Percentiles rank a stretch among this genome's conserved stretches.
These are phyloP conservation scores for Verticillium longisporum DNA, from an alignment of 2,329 filamentous ascomycete species.

Conservation along the genomic window DNA sequence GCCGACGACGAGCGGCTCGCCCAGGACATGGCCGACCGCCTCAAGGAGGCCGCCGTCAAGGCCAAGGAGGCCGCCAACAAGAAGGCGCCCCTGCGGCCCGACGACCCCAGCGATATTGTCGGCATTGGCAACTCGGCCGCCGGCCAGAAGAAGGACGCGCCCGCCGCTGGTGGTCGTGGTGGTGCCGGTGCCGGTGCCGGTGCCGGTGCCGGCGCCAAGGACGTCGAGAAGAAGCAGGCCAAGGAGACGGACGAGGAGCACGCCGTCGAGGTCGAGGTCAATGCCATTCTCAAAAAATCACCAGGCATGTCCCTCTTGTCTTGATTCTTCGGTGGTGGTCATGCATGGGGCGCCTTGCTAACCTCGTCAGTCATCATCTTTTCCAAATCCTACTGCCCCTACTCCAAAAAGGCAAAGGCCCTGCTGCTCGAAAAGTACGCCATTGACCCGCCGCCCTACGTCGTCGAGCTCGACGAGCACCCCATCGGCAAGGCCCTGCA, in stretches of 20 bases:
- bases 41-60: conserved; percentile 62
- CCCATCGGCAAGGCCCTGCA: conserved; percentile 69
- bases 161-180: conserved; percentile 22
- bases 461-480: conserved; percentile 87
- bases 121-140: conserved; percentile 52
- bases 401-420: conserved; percentile 76
- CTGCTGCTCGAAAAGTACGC: conserved; percentile 79
- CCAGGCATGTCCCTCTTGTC: conserved; percentile 51
- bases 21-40: conserved; percentile 50
- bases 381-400: conserved; percentile 88
- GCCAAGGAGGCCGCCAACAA: conserved; percentile 63
- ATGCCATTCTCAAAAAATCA: conserved; percentile 73
- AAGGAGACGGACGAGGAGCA: conserved; percentile 54
- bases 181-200: conserved; percentile 25
- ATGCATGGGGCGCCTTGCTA: conserved; percentile 3
- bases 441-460: conserved; percentile 74
- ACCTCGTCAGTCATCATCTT: conserved; percentile 74
- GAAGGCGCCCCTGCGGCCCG: conserved; percentile 56
- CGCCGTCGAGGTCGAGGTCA: conserved; percentile 64
- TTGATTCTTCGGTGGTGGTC: too few relatives aligned
- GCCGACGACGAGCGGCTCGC: conserved; percentile 48
- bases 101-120: conserved; percentile 49
- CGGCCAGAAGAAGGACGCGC: conserved; percentile 44
- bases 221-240: conserved; percentile 30
- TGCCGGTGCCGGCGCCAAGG: conserved; percentile 20